Evolutionary conservation across 202 grass and related monocot species (phyloP), one percentile per base, ranked within the genome.

Genomic region (Cymbopogon flexuosus): DNA sequence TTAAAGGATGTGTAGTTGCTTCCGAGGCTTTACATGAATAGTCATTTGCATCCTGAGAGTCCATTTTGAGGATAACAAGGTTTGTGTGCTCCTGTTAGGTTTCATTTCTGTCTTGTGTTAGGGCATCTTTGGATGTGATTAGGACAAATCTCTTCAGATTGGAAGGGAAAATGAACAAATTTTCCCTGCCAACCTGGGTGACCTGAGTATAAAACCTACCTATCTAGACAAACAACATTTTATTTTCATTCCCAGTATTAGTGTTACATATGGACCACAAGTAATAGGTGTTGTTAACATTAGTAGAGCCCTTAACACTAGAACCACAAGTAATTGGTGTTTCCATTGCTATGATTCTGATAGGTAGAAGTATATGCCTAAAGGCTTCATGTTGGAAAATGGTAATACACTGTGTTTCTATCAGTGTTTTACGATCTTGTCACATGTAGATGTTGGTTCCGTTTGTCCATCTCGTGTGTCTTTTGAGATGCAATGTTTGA

Each of bases 11-110:
- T 67, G 18, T 67, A 21, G 40, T 45, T 84, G 58, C 34, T 66
- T 59, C 54, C 0, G 7, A 45, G 13, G 12, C 13, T 76, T 74
- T 65, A 18, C 49, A 45, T 80, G 47, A 35, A 77, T 84, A 49
- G n/a, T 29, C 3, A 5, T 78, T 73, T 67, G 37, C 68, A 83
- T 21, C 37, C 52, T 9, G 4, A 4, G 41, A 4, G 34, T 41
- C 39, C 49, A 79, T 61, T 88, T 84, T 83, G 75, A 79, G 61
- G 39, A 74, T 74, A 18, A 60, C 74, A 67, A 79, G 85, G 80
- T 87, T 68, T 73, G 29, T 67, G 19, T 58, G 21, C 35, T 77
- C 23, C 22, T 68, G 52, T 18, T 69, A n/a, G 62, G 63, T 69
- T 72, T 58, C 24, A 24, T 45, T 78, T 78, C 21, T 59, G 27